Percentiles rank a stretch among this genome's conserved stretches.
Conservation (phyloP, 2,329 filamentous ascomycete species). For the Ophiocordyceps polyrhachis-furcata region DNA sequence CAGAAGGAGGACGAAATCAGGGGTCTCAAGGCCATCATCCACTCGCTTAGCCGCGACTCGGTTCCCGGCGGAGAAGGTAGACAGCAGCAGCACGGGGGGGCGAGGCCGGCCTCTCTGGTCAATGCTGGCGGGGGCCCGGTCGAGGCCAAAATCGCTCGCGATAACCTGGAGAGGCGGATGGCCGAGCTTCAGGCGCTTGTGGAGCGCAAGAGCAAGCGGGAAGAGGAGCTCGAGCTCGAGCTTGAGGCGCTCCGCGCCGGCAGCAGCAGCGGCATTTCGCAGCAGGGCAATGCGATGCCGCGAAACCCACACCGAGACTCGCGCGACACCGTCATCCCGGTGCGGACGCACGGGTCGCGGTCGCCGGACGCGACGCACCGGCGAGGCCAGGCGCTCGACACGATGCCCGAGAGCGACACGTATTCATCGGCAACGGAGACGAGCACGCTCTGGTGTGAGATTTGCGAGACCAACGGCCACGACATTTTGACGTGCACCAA, state of each 20-base stretch:
- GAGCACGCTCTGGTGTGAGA: conserved; percentile 75
- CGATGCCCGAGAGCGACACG: conserved; percentile 52
- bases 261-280: too few species aligned
- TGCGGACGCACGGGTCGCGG: conserved; percentile 27
- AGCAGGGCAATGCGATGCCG: conserved; percentile 14
- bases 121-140: conserved; percentile 8
- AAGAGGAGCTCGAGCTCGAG: conserved; percentile 76
- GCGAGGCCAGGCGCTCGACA: conserved; percentile 39
- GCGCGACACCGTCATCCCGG: conserved; percentile 42
- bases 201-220: conserved; percentile 52
- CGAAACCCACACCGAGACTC: conserved; percentile 46
- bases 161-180: conserved; percentile 65
- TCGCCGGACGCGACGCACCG: conserved; percentile 29
- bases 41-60: conserved; percentile 71
- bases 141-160: conserved; percentile 19
- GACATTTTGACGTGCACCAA: conserved; percentile 89
- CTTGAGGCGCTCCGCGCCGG: conserved; percentile 44
- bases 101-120: conserved; percentile 16
- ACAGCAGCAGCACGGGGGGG: conserved; percentile 10
- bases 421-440: conserved; percentile 54
- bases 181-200: conserved; percentile 56
- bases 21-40: conserved; percentile 92
- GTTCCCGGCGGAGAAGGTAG: conserved; percentile 23
- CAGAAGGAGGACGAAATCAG: conserved; percentile 95
- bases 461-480: conserved; percentile 80